Evolutionary conservation across 2,329 filamentous ascomycete genomes (phyloP).

Genomic region (Didymellaceae sp.): DNA sequence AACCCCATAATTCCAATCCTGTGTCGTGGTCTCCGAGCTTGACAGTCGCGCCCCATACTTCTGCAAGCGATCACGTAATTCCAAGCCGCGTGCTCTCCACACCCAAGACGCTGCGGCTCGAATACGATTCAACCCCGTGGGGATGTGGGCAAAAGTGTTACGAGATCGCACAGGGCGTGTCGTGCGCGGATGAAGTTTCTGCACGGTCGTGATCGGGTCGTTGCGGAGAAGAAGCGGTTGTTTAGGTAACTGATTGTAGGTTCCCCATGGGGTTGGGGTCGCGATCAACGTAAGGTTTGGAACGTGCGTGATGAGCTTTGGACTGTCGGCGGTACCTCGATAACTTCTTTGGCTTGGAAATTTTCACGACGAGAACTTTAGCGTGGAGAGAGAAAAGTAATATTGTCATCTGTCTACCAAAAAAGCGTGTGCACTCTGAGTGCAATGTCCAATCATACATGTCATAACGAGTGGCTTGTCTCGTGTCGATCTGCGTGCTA

Average conservation of each 20-base stretch:
- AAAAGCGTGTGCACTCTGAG: background rate
- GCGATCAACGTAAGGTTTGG: background rate
- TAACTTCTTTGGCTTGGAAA: background rate
- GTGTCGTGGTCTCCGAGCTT: background rate
- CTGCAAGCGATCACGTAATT: conserved; percentile 12
- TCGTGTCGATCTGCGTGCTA: too few species aligned
- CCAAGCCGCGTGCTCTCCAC: conserved; percentile 9
- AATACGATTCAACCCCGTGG: conserved; percentile 2
- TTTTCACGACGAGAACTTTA: too few species aligned
- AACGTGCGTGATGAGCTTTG: background rate
- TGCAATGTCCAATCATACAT: background rate
- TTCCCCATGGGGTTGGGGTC: conserved; percentile 12
- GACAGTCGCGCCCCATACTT: background rate
- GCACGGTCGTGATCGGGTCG: conserved; percentile 4
- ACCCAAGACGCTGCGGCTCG: background rate
- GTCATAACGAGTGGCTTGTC: background rate
- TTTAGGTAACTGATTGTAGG: conserved; percentile 14
- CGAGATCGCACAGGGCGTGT: conserved; percentile 2
- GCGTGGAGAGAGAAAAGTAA: background rate
- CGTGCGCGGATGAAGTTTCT: background rate
- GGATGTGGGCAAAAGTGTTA: conserved; percentile 9
- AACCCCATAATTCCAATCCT: background rate
- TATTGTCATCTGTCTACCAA: background rate
- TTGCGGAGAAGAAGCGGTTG: background rate
- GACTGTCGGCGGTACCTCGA: background rate